Conservation (phyloP, 1,284 basidiomycete species). For the Tilletia caries region DNA sequence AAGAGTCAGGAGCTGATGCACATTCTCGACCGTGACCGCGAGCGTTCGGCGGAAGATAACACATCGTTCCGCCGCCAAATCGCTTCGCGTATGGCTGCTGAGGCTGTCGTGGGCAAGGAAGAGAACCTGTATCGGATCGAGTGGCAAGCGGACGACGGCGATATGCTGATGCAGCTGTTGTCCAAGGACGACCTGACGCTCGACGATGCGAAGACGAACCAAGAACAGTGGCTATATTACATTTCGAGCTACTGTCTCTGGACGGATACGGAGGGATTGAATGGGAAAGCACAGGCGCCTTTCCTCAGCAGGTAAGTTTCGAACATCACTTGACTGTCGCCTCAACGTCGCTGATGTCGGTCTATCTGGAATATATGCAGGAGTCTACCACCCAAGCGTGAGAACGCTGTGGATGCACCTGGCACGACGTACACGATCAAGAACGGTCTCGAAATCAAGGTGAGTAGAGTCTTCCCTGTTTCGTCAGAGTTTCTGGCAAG, state of each 20-base stretch:
- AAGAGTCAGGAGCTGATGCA: conserved; percentile 81
- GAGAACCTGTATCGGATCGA: conserved; percentile 89
- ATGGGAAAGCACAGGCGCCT: conserved; percentile 40
- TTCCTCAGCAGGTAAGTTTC: conserved; percentile 36
- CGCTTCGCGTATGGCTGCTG: conserved; percentile 75
- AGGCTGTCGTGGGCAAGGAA: conserved; percentile 77
- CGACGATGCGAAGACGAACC: conserved; percentile 74
- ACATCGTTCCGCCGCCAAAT: conserved; percentile 75
- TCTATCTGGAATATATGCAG: conserved; percentile 7
- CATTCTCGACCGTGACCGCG: conserved; percentile 72
- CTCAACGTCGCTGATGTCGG: too few species aligned
- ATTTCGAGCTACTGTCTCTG: conserved; percentile 71
- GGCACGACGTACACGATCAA: conserved; percentile 39
- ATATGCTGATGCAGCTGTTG: conserved; percentile 77
- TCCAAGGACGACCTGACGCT: conserved; percentile 82
- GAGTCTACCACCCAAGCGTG: conserved; percentile 22
- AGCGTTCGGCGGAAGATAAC: conserved; percentile 17
- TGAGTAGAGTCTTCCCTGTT: neutral
- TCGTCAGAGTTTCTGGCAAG: neutral
- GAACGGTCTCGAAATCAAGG: conserved; percentile 62
- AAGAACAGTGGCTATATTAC: conserved; percentile 82
- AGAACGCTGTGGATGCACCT: conserved; percentile 25
- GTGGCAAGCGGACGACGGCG: conserved; percentile 68
- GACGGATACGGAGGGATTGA: conserved; percentile 51
- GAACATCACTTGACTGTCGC: neutral